Evolutionary conservation across 441 rosid species (phyloP).

Genomic region (Geranium incanum): DNA sequence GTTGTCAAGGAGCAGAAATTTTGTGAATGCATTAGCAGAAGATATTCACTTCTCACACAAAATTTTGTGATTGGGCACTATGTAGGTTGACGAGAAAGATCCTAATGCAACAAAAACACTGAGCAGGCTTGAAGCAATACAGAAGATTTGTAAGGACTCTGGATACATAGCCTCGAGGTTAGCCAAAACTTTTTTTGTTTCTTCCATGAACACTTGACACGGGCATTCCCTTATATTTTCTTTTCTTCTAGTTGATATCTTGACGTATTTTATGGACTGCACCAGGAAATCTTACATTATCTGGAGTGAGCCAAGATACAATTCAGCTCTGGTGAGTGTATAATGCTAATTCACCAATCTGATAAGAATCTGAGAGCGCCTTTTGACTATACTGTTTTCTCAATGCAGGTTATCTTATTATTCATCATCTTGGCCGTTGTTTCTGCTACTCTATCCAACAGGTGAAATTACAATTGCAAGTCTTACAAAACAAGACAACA

Average conservation of each 20-base stretch:
- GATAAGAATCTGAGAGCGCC: neutral
- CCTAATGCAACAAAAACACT: conserved; percentile 59
- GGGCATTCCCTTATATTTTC: neutral
- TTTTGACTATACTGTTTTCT: conserved; percentile 13
- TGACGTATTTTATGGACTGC: neutral
- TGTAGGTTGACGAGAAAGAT: conserved; percentile 65
- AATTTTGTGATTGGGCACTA: conserved; percentile 7
- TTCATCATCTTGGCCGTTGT: conserved; percentile 51
- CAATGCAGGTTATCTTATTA: conserved; percentile 42
- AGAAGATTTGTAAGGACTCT: conserved; percentile 58
- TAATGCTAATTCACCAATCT: neutral
- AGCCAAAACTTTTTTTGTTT: neutral
- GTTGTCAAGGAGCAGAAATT: too few relatives aligned
- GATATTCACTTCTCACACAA: too few relatives aligned
- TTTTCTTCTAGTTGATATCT: neutral
- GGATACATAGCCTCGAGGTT: conserved; percentile 59
- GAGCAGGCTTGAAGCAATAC: conserved; percentile 55
- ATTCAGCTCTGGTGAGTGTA: conserved; percentile 38
- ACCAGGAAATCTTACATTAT: conserved; percentile 54
- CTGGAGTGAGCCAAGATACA: conserved; percentile 24
- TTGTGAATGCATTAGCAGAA: too few relatives aligned
- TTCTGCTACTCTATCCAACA: conserved; percentile 30
- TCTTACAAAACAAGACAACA: neutral
- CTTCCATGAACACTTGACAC: neutral
- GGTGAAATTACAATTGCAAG: conserved; percentile 31